These are phyloP conservation scores for Thelephora ganbajun DNA, from an alignment of 768 basidiomycete genomes.

Conservation along the genomic window DNA sequence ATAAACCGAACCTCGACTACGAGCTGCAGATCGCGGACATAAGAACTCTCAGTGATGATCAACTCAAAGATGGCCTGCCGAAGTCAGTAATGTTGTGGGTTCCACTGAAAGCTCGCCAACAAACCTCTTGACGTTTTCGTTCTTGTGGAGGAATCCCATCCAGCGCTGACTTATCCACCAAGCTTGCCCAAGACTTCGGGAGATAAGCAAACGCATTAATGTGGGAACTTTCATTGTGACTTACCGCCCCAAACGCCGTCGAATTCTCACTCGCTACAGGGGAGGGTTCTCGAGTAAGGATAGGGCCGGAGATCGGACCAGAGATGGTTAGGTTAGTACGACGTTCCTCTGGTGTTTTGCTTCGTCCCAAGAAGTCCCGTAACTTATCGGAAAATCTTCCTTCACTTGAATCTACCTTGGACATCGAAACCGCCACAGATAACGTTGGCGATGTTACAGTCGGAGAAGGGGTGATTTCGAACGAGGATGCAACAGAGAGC, in stretches of 20 bases:
- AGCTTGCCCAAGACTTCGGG: slow-evolving; percentile 77
- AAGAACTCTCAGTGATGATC: slow-evolving; percentile 79
- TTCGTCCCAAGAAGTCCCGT: slow-evolving; percentile 41
- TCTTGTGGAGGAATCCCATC: slow-evolving; percentile 69
- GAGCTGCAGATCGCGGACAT: slow-evolving; percentile 84
- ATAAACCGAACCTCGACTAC: slow-evolving; percentile 60
- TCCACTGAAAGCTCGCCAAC: slow-evolving; percentile 3
- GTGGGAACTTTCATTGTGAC: slow-evolving; percentile 10
- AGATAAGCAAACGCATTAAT: background rate
- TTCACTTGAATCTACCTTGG: background rate
- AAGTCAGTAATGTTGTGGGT: background rate
- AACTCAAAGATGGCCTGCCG: slow-evolving; percentile 83
- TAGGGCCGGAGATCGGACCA: slow-evolving; percentile 46
- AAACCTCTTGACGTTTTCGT: slow-evolving; percentile 77
- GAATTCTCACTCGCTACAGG: slow-evolving; percentile 31
- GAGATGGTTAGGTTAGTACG: slow-evolving; percentile 44
- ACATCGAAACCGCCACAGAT: slow-evolving; percentile 2
- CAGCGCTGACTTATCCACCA: slow-evolving; percentile 74
- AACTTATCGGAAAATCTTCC: slow-evolving; percentile 14
- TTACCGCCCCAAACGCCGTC: slow-evolving; percentile 56
- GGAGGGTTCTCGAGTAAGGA: slow-evolving; percentile 22
- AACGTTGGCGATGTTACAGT: slow-evolving; percentile 22
- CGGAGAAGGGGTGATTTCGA: slow-evolving; percentile 22
- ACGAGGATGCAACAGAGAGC: slow-evolving; percentile 45
- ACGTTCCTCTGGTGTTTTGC: slow-evolving; percentile 38